Conservation (phyloP, 495 filamentous ascomycete species). For the Hypoxylon rickii region DNA sequence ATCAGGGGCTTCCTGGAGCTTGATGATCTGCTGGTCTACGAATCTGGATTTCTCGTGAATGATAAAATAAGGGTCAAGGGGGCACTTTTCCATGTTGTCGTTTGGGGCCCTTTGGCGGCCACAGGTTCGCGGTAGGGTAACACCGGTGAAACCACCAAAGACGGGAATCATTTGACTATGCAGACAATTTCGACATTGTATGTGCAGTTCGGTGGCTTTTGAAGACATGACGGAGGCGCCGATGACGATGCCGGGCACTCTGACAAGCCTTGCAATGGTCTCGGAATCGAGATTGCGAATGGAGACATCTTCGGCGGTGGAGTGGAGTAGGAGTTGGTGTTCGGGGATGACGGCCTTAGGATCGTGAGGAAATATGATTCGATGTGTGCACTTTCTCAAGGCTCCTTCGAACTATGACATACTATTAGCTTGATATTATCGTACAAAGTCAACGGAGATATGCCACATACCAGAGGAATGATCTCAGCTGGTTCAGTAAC, state of each 20-base stretch:
- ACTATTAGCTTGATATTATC: slow-evolving; percentile 18
- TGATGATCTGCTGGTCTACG: slow-evolving; percentile 97
- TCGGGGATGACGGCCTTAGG: slow-evolving; percentile 73
- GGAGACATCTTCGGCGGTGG: slow-evolving; percentile 83
- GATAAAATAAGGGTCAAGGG: slow-evolving; percentile 93
- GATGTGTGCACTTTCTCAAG: slow-evolving; percentile 84
- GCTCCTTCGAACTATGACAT: slow-evolving; percentile 80
- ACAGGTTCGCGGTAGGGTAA: slow-evolving; percentile 82
- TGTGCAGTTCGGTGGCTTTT: slow-evolving; percentile 83
- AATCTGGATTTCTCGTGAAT: slow-evolving; percentile 94
- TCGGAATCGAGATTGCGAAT: slow-evolving; percentile 93
- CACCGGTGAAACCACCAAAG: slow-evolving; percentile 81
- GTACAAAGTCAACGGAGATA: neutral
- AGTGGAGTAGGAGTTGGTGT: slow-evolving; percentile 96
- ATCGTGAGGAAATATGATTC: slow-evolving; percentile 82
- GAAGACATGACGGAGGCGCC: slow-evolving; percentile 96
- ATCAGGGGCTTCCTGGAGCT: slow-evolving; percentile 97
- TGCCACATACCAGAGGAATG: slow-evolving; percentile 75
- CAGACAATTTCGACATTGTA: slow-evolving; percentile 88
- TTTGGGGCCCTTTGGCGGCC: slow-evolving; percentile 60
- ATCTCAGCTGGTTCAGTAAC: slow-evolving; percentile 90
- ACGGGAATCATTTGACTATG: slow-evolving; percentile 73
- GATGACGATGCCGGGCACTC: slow-evolving; percentile 97
- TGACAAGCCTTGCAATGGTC: slow-evolving; percentile 91
- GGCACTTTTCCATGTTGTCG: slow-evolving; percentile 71